Base-by-base conservation (phyloP, 2,329 filamentous ascomycete species). In the Colletotrichum sp. region DNA sequence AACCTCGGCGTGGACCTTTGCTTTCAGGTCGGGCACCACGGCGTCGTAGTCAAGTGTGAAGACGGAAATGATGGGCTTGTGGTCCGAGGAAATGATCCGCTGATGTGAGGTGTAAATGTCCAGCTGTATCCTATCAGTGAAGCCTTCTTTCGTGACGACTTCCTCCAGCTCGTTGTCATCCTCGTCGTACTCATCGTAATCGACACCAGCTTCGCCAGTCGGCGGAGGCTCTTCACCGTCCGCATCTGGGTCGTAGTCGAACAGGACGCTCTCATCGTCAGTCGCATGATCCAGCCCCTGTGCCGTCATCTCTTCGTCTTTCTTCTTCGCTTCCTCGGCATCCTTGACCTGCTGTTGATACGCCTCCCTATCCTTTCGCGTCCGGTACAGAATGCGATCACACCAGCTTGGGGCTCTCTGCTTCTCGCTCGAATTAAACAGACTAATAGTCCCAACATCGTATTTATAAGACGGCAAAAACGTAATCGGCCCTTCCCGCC, bases 391-490 rank as follows among this genome's bases (percentile, higher is more conserved):
- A 61, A 99, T 96, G 19, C 97, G 94, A 85, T 99, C 97, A 83
- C 97, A 99, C 96, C 97, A 99, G 82, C 96, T 98, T 4, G 97
- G 97, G 3, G 95, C 94, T 69, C 98, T 91, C 78, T 93, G 93
- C 86, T 99, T 99, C 82, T 98, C 97, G 79, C 96, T 98, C 1
- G 96, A 95, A 85, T 99, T 98, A 82, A 98, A 99, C 34, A 96
- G 90, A 3, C 95, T 95, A 36, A 98, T 92, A 34, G 94, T 98
- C n/a, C 97, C 97, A 32, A 98, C 89, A 81, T 99, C 98, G 80
- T 99, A 99, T 84, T 99, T 99, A 85, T 99, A 99, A 0, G 97
- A 98, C 3, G 97, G 97, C 19, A 98, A 83, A 81, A 99, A 99
- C 2, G 91, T 91, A 72, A 99, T 96, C 1, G 92, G 89, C 0